Evolutionary conservation across 495 filamentous ascomycete genomes (phyloP), one percentile per base, ranked within the genome.

Genomic region (Lepidopterella palustris): DNA sequence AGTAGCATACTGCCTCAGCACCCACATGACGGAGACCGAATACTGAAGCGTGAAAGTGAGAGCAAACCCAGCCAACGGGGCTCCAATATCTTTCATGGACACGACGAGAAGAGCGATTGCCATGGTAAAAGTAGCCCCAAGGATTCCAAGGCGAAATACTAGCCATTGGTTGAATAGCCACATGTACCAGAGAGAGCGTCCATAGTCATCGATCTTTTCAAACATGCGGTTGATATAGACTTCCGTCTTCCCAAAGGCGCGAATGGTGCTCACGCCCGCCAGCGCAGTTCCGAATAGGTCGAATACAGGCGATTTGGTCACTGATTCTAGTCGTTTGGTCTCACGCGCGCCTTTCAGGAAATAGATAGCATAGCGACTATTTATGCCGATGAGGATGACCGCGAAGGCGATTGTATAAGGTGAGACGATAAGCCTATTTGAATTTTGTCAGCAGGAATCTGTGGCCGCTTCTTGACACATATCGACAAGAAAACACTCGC

Each of bases 21-120:
- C 76, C 79, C 80, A 82, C 59, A 83, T 82, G 56, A 90, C 72
- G 26, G 72, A 65, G 58, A 56, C 48, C 1, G 78, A 75, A 62
- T 78, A 83, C 59, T 84, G 77, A 45, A 80, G 76, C 1, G 78
- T 79, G 59, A 84, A 87, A 42, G 69, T 73, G 40, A 90, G 72
- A 10, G 88, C 88, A 60, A 95, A 95, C 0, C 90, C 90, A 9
- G 90, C 90, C 20, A 93, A 76, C 0, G 88, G 78, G 3, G 89
- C 84, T 39, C 87, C 84, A 53, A 92, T 87, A 9, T 73, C 74
- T 0, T 82, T 82, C 8, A 67, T 28, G 3, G 20, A 24, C 0
- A 80, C 73, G 6, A 82, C 68, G 18, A 91, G 75, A 26, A 92
- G 75, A 0, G 87, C 83, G 2, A 90, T 84, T 26, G 86, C 69